Conservation (phyloP, 257 asterid species). For the Verbena officinalis region DNA sequence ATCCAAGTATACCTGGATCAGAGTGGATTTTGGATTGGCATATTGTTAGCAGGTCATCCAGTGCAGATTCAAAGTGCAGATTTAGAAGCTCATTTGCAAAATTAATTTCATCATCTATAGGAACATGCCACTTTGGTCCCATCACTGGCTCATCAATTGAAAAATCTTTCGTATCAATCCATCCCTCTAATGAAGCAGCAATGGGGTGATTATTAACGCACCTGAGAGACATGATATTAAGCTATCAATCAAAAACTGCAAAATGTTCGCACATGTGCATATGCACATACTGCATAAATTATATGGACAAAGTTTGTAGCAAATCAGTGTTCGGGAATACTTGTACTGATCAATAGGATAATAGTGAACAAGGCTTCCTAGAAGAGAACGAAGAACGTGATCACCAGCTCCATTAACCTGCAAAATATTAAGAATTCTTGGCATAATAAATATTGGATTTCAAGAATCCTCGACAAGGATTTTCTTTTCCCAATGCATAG, state of each 20-base stretch:
- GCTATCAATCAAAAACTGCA: slow-evolving; percentile 13
- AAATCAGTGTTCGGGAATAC: slow-evolving; percentile 42
- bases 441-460: slow-evolving; percentile 20
- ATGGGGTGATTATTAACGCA: slow-evolving; percentile 66
- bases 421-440: slow-evolving; percentile 29
- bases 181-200: slow-evolving; percentile 74
- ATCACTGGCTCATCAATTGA: slow-evolving; percentile 51
- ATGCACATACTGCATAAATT: slow-evolving; percentile 18
- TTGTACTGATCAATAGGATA: slow-evolving; percentile 95
- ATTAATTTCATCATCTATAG: slow-evolving; percentile 73
- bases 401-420: slow-evolving; percentile 99
- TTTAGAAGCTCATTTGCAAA: slow-evolving; percentile 90
- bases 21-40: slow-evolving; percentile 86
- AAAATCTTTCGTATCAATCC: slow-evolving; percentile 83
- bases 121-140: slow-evolving; percentile 92
- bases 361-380: slow-evolving; percentile 92
- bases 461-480: slow-evolving; percentile 17
- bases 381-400: slow-evolving; percentile 92
- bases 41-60: slow-evolving; percentile 78
- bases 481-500: slow-evolving; percentile 9
- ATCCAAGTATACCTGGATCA: slow-evolving; percentile 71
- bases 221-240: slow-evolving; percentile 50
- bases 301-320: slow-evolving; percentile 18
- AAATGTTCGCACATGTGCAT: slow-evolving; percentile 1
- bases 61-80: slow-evolving; percentile 83